Percentiles rank a stretch among this genome's conserved stretches.
phyloP scores from a whole-genome alignment of 1,139 yeast genomes.

The Magnusiomyces paraingens region DNA sequence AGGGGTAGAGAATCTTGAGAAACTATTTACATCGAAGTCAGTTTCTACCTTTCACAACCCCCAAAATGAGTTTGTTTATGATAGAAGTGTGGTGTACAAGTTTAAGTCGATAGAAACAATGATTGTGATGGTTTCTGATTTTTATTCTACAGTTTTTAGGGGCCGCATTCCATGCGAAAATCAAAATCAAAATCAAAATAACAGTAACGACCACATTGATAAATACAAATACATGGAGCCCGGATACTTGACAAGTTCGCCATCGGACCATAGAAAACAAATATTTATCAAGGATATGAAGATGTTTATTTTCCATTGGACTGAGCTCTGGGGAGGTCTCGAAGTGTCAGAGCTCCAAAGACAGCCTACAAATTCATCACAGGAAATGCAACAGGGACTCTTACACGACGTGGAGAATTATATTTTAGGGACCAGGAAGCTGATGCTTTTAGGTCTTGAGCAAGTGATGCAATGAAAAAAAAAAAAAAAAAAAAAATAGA shows the following conservation, averaged over 20 bases:
- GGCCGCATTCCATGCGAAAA: neutral
- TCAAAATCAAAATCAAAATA: too few relatives aligned
- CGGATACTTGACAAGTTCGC: too few relatives aligned
- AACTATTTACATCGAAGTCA: neutral
- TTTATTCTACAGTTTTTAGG: neutral
- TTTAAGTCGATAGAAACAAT: neutral
- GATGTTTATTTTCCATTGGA: neutral
- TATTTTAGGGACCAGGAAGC: too few relatives aligned
- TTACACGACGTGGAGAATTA: too few relatives aligned
- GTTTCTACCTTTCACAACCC: neutral
- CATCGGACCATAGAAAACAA: neutral
- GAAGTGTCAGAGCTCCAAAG: constrained; percentile 19
- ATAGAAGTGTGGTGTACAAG: neutral
- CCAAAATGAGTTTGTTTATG: neutral
- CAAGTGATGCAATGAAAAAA: too few relatives aligned
- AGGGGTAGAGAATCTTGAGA: neutral
- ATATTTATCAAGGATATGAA: neutral
- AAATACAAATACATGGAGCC: too few relatives aligned
- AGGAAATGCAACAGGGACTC: too few relatives aligned
- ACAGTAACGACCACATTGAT: too few relatives aligned
- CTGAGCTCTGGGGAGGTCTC: constrained; percentile 29
- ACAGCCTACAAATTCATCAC: neutral
- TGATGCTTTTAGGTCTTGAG: too few relatives aligned
- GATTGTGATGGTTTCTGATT: neutral
- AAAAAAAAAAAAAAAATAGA: too few relatives aligned